Base-by-base conservation (phyloP, 2,329 filamentous ascomycete species). In the Zymoseptoria tritici region DNA sequence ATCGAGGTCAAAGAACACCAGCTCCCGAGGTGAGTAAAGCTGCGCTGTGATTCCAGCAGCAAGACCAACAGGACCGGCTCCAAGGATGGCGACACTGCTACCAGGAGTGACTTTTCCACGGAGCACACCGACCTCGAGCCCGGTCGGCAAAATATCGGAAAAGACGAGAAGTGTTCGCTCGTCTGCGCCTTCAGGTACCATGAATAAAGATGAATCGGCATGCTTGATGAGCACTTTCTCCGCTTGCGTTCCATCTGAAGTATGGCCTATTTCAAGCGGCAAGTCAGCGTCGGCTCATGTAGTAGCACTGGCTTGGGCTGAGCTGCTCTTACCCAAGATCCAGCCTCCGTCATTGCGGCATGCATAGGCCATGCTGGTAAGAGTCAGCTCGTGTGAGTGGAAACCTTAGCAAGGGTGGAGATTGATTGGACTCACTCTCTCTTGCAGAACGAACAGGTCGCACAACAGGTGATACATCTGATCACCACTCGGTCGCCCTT, bases 61-160 rank as follows among this genome's bases (percentile, higher is more conserved):
- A n/a, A 85, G 70, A 0, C 83, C 83, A 1, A 85, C 77, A 0
- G 82, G 81, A 62, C 59, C 64, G 2, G 78, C 75, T 1, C 83
- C 83, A 2, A 85, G 76, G 56, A 85, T 78, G 0, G 75, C 82
- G 0, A 85, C 80, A 0, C 76, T 80, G 5, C 73, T 70, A 0
- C 81, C 82, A 0, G 81, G 82, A 59, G 78, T 71, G 1, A 85
- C 79, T 24, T 79, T 77, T 6, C 77, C 78, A 63, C 79, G 80
- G 36, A 82, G 69, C 0, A 81, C 79, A 21, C 82, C 82, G 59
- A 78, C 81, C 67, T 85, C 82, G 19, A 81, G 72, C 0, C 80
- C 82, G 0, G 83, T 85, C 2, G 83, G 82, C 54, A 84, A 76
- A 26, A 82, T 81, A 70, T 85, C 83, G 58, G 78, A 81, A 9